These are phyloP conservation scores for Nicotiana knightiana DNA, from an alignment of 257 asterid genomes.

Conservation along the genomic window DNA sequence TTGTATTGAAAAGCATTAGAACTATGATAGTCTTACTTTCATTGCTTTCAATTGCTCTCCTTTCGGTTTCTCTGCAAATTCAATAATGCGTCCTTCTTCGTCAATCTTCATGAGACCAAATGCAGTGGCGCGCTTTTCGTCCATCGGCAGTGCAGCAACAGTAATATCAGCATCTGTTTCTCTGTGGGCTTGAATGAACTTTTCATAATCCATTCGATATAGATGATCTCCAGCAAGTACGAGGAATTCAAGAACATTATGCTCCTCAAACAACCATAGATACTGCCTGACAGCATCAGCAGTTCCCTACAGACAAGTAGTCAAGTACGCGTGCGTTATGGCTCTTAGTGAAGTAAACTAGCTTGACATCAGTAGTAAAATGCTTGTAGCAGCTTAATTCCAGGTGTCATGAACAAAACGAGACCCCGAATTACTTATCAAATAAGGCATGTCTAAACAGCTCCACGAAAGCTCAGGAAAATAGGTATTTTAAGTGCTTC, in stretches of 20 bases:
- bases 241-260: conserved; percentile 70
- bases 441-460: not conserved
- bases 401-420: not conserved
- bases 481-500: not conserved
- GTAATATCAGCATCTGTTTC: conserved; percentile 98
- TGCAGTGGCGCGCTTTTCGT: conserved; percentile 90
- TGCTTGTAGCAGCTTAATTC: not conserved
- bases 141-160: conserved; percentile 97
- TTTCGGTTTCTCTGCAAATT: conserved; percentile 91
- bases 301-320: conserved; percentile 57
- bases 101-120: conserved; percentile 95
- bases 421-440: not conserved
- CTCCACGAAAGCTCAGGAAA: not conserved
- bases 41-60: conserved; percentile 85
- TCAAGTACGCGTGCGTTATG: not conserved
- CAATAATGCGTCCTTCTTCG: conserved; percentile 91
- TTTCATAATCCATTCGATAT: conserved; percentile 93
- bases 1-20: not conserved
- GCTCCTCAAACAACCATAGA: conserved; percentile 91
- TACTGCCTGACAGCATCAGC: conserved; percentile 98
- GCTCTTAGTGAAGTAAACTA: not conserved
- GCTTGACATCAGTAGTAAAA: not conserved
- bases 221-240: conserved; percentile 95
- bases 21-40: conserved; percentile 39
- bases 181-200: conserved; percentile 91